A percentile compares a stretch with the other conserved stretches of the same genome.
Evolutionary conservation across 805 yeast species (phyloP).

Genomic region (Saccharomycopsis javanensis): DNA sequence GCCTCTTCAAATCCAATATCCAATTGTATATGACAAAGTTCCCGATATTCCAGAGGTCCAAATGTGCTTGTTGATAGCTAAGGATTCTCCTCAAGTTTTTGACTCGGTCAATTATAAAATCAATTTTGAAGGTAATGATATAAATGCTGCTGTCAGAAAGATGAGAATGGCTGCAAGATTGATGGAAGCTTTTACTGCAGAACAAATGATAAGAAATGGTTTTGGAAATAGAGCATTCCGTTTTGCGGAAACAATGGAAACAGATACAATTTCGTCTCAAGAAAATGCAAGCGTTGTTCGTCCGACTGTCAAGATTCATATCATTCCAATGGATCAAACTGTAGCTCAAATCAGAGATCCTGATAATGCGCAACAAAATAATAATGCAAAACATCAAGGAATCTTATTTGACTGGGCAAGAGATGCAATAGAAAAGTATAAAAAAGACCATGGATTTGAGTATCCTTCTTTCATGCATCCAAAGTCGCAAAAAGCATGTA

Average conservation of each 20-base stretch:
- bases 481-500: constrained; percentile 65
- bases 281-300: constrained; percentile 28
- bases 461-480: constrained; percentile 28
- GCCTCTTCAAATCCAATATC: constrained; percentile 22
- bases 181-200: constrained; percentile 87
- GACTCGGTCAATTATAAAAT: constrained; percentile 54
- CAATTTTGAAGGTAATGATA: constrained; percentile 47
- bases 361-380: constrained; percentile 80
- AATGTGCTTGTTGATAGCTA: constrained; percentile 64
- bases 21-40: constrained; percentile 44
- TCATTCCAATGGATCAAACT: constrained; percentile 57
- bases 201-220: constrained; percentile 73
- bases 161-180: constrained; percentile 74
- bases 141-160: constrained; percentile 64
- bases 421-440: constrained; percentile 53
- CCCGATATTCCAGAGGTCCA: constrained; percentile 68
- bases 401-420: constrained; percentile 70
- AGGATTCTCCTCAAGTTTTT: constrained; percentile 59
- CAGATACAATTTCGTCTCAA: constrained; percentile 41
- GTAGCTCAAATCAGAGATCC: constrained; percentile 66
- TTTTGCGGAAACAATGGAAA: constrained; percentile 54
- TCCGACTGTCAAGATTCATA: constrained; percentile 67
- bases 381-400: constrained; percentile 61
- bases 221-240: constrained; percentile 72
- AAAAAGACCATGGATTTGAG: constrained; percentile 23